These are phyloP conservation scores for Acer yangbiense DNA, from an alignment of 345 rosid species.

Conservation along the genomic window DNA sequence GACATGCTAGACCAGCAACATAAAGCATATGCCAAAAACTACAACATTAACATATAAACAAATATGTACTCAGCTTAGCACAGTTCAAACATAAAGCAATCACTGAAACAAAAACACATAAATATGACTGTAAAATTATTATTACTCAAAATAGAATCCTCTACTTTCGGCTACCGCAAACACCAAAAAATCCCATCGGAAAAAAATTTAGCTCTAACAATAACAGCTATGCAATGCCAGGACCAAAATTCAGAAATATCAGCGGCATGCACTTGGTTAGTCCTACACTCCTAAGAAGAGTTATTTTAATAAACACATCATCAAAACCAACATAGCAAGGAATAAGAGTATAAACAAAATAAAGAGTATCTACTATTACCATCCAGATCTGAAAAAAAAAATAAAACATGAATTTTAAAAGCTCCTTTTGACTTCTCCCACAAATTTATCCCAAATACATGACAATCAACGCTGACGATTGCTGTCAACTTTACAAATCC, in stretches of 20 bases:
- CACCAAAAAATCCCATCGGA: background rate
- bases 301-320: too few species aligned
- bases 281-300: too few species aligned
- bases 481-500: background rate
- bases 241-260: background rate
- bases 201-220: background rate
- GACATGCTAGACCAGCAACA: constrained; percentile 43
- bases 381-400: background rate
- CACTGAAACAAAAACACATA: background rate
- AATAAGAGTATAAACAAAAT: background rate
- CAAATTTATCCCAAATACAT: too few species aligned
- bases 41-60: constrained; percentile 15
- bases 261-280: too few species aligned
- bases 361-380: background rate
- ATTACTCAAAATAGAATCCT: background rate
- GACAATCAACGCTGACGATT: too few species aligned
- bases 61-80: constrained; percentile 7
- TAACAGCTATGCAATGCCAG: background rate
- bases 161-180: background rate
- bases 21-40: constrained; percentile 24
- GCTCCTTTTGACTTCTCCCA: too few species aligned
- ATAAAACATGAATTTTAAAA: background rate
- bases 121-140: background rate
- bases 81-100: background rate
- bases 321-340: background rate